Evolutionary conservation across 1,284 basidiomycete genomes (phyloP).

Genomic region (Coniferiporia weirii): DNA sequence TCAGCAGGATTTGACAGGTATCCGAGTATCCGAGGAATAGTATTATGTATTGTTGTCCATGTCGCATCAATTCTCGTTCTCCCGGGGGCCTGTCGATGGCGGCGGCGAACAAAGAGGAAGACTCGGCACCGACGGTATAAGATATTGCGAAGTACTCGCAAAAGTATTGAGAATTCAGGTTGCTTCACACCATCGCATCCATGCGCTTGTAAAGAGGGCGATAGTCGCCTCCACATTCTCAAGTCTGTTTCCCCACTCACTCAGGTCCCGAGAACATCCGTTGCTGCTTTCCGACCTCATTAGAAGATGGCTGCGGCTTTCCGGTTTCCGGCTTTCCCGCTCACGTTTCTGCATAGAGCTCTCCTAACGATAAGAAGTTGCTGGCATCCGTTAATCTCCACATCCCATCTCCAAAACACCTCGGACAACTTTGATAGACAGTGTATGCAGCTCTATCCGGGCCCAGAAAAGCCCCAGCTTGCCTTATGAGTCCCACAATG

Average conservation of each 20-base stretch:
- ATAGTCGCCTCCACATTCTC: background rate
- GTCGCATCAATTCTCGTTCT: background rate
- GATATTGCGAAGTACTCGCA: background rate
- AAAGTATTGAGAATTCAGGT: background rate
- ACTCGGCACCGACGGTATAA: background rate
- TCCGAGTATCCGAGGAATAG: background rate
- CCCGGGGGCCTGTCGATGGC: background rate
- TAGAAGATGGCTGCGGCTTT: background rate
- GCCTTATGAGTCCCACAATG: background rate
- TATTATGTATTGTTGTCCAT: background rate
- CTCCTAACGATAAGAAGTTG: background rate
- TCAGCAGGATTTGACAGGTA: background rate
- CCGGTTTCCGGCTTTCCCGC: background rate
- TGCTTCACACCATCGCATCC: background rate
- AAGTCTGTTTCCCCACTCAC: background rate
- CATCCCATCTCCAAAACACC: background rate
- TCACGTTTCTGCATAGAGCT: too few relatives aligned
- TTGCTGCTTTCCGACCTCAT: background rate
- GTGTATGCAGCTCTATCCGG: background rate
- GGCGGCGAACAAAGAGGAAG: background rate
- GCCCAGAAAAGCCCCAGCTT: background rate
- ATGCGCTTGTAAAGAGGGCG: background rate
- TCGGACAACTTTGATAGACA: background rate
- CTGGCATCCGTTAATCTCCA: background rate
- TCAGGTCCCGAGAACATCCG: background rate